phyloP scores from a whole-genome alignment of 2,329 filamentous ascomycete species.

The Chaetomiaceae sp. region DNA sequence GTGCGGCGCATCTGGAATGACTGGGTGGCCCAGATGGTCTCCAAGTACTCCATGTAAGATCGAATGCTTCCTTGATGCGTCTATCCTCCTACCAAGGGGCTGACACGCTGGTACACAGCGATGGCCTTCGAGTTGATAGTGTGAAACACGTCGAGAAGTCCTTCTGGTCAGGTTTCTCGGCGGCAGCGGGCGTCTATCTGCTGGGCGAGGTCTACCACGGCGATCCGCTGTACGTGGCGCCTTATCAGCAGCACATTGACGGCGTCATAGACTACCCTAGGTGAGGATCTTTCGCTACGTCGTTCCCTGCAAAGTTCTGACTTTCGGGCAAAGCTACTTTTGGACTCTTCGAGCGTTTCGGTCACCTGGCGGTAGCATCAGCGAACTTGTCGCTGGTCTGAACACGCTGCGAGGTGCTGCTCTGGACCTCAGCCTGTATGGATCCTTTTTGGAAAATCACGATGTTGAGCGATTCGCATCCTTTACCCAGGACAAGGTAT shows the following conservation, averaged over 20 bases:
- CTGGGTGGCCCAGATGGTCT: slow-evolving; percentile 24
- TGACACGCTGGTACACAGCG: slow-evolving; percentile 33
- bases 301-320: neutral
- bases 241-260: slow-evolving; percentile 45
- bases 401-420: slow-evolving; percentile 24
- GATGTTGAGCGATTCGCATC: slow-evolving; percentile 44
- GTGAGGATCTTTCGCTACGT: slow-evolving; percentile 27
- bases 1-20: slow-evolving; percentile 26
- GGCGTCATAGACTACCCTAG: slow-evolving; percentile 49
- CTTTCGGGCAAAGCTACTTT: slow-evolving; percentile 23
- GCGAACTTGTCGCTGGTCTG: slow-evolving; percentile 33
- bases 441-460: slow-evolving; percentile 48
- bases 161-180: slow-evolving; percentile 44
- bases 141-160: slow-evolving; percentile 44
- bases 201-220: slow-evolving; percentile 50
- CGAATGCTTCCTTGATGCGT: neutral
- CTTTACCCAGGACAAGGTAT: slow-evolving; percentile 40
- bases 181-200: slow-evolving; percentile 44
- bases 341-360: slow-evolving; percentile 29
- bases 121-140: slow-evolving; percentile 48
- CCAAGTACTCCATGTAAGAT: slow-evolving; percentile 24
- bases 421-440: slow-evolving; percentile 35
- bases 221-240: slow-evolving; percentile 40
- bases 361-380: slow-evolving; percentile 32
- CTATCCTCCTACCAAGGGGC: neutral